Conservation (phyloP, 129 eudicot genomes). For the Heracleum sosnowskyi region DNA sequence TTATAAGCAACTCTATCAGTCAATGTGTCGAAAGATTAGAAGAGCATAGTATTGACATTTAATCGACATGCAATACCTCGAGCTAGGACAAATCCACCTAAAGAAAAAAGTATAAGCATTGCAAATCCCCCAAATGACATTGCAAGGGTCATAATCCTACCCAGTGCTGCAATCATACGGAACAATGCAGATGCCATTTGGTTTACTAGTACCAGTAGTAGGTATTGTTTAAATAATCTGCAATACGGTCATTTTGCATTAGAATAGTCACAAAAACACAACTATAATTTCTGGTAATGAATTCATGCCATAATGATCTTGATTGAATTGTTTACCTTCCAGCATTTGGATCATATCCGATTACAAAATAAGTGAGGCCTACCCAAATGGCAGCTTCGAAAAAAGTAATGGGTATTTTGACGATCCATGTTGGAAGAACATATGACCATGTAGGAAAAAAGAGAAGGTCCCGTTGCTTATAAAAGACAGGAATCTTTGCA, state of each 20-base stretch:
- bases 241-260: neutral
- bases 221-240: neutral
- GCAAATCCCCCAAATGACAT: constrained; percentile 3
- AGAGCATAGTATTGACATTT: neutral
- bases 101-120: neutral
- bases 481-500: constrained; percentile 74
- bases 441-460: constrained; percentile 78
- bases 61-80: constrained; percentile 2
- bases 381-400: constrained; percentile 51
- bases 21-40: neutral
- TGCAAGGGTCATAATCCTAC: constrained; percentile 5
- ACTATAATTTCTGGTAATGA: neutral
- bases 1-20: neutral
- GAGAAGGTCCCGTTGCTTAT: constrained; percentile 68
- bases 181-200: constrained; percentile 6
- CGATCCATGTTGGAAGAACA: constrained; percentile 63
- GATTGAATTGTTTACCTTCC: constrained; percentile 37
- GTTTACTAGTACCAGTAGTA: neutral
- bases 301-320: neutral
- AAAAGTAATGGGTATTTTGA: constrained; percentile 62
- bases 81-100: constrained; percentile 9
- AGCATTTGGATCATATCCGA: constrained; percentile 70
- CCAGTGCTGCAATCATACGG: constrained; percentile 1
- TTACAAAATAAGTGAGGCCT: constrained; percentile 48
- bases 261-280: neutral